Conservation (phyloP, 176 grass and related monocot species). For the Tuctoria greenei region DNA sequence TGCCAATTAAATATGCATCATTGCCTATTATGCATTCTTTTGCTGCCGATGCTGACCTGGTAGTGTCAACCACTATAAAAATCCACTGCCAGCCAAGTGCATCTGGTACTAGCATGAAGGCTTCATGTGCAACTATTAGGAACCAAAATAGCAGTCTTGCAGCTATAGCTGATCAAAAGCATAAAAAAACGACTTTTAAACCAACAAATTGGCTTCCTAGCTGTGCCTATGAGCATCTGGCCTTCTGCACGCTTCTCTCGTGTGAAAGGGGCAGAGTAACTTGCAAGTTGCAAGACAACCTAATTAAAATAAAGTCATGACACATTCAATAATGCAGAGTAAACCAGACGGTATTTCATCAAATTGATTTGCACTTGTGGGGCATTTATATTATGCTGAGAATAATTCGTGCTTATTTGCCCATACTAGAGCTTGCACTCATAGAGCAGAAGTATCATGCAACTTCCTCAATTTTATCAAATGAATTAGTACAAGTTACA, state of each 20-base stretch:
- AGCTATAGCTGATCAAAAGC: constrained; percentile 67
- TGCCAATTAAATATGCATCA: constrained; percentile 14
- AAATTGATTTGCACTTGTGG: background rate
- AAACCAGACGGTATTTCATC: constrained; percentile 9
- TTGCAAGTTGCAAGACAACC: constrained; percentile 22
- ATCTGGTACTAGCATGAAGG: background rate
- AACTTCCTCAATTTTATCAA: background rate
- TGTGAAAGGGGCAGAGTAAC: constrained; percentile 64
- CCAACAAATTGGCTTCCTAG: constrained; percentile 83
- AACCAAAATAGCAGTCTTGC: constrained; percentile 64
- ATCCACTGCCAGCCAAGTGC: constrained; percentile 26
- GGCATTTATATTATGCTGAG: background rate
- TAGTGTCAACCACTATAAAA: constrained; percentile 40
- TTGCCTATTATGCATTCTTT: background rate
- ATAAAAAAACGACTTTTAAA: constrained; percentile 86
- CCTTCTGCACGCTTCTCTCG: constrained; percentile 77
- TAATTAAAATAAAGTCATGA: background rate
- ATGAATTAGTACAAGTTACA: constrained; percentile 14
- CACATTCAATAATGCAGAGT: background rate
- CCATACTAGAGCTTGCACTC: background rate
- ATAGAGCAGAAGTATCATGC: background rate
- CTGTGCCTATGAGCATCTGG: constrained; percentile 72
- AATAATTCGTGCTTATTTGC: background rate
- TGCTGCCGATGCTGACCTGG: constrained; percentile 21
- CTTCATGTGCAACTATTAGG: constrained; percentile 39